Evolutionary conservation across 2,329 filamentous ascomycete species (phyloP).

Genomic region (Fusarium stilboides): DNA sequence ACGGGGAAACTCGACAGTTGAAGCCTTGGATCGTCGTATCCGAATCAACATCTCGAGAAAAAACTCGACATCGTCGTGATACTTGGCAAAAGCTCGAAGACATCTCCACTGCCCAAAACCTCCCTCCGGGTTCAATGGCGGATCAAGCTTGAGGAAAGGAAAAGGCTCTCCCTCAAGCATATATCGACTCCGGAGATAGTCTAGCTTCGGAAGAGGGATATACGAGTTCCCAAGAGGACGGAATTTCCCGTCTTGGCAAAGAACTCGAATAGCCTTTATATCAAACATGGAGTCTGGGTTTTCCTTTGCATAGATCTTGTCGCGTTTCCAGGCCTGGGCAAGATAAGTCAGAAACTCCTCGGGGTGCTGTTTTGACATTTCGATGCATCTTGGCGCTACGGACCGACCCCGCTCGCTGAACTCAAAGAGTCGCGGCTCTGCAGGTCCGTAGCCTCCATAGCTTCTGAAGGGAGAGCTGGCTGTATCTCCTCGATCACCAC

Average conservation of each 20-base stretch:
- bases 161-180: conserved; percentile 45
- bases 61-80: conserved; percentile 41
- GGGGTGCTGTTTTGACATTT: conserved; percentile 42
- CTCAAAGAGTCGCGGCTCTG: conserved; percentile 45
- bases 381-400: conserved; percentile 41
- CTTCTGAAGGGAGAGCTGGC: conserved; percentile 43
- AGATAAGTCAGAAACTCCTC: conserved; percentile 44
- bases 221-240: conserved; percentile 40
- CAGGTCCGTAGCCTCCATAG: conserved; percentile 42
- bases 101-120: conserved; percentile 42
- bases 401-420: conserved; percentile 43
- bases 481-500: conserved; percentile 47
- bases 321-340: conserved; percentile 43
- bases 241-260: conserved; percentile 40
- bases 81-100: conserved; percentile 38
- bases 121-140: conserved; percentile 36
- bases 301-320: conserved; percentile 44
- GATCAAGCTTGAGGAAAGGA: conserved; percentile 44
- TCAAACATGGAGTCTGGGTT: conserved; percentile 42
- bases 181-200: conserved; percentile 46
- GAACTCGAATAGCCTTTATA: conserved; percentile 38
- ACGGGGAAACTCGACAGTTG: conserved; percentile 41
- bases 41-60: conserved; percentile 45
- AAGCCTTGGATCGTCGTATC: conserved; percentile 33
- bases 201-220: conserved; percentile 45